Base-by-base conservation (phyloP, 768 basidiomycete species). In the Lactarius trivialis region DNA sequence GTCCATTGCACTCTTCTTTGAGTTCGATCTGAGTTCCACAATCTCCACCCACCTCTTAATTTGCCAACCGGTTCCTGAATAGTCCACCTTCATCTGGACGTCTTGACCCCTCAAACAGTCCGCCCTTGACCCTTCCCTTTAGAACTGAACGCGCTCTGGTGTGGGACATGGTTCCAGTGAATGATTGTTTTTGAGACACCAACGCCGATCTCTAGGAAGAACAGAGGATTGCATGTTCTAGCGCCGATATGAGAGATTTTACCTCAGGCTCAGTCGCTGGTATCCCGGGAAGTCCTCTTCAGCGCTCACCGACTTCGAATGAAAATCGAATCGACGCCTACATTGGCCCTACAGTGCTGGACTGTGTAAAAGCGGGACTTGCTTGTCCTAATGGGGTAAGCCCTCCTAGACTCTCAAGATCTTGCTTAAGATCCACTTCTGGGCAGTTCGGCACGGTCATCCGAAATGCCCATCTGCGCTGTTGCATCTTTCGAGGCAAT, bases 51-150 rank as follows among this genome's bases (percentile, higher is more conserved):
- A 5, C 17, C 28, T 32, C 26, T 51, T 9, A 30, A 11, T 19
- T 9, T 33, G 50, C 15, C 50, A n/a, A 33, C 32, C 51, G 8
- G 51, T 19, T 30, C 51, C 28, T 28, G 30, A 19, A 33, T 11
- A 7, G 9, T 4, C 28, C 32, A 30, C 17, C 26, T n/a, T 49
- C 60, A 55, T 50, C n/a, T 54, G 45, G 24, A 49, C 9, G 26
- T 41, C 12, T 8, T 30, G 37, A 32, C n/a, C 60, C 60, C 55
- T 61, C 55, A 41, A 34, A 19, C 30, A 33, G 56, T 61, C 55
- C 55, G 49, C 17, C 21, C 2, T 14, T 61, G 33, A 17, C 45
- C 45, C 14, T 41, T 58, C 8, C 45, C 12, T 48, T 52, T 33
- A 52, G 51, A 53, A 26, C 30, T n/a, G 7, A 41, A 43, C 51